Base-by-base conservation (phyloP, 2,329 filamentous ascomycete genomes). In the Botrytis tulipae region DNA sequence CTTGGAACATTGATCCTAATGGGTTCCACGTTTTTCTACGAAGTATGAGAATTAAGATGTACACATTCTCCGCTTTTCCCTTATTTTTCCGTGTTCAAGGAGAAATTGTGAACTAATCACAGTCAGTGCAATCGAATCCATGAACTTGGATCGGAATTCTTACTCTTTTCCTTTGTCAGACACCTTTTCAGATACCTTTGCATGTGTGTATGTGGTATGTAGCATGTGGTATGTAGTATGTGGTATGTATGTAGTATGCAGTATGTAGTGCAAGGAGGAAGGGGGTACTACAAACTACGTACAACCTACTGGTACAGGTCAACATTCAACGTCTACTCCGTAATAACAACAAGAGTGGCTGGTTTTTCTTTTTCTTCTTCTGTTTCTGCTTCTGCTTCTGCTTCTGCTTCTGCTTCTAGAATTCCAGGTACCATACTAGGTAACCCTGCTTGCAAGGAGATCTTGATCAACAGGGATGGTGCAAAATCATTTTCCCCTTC, bases 11-110 rank as follows among this genome's bases (percentile, higher is more conserved):
- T n/a, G 40, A 22, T 44, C 18, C 61, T 12, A 42, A 65, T 65
- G 61, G 40, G 42, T 65, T 65, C 65, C 65, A 67, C 65, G 65
- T 67, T 51, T 51, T 40, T 54, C 29, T 65, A 22, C 20, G 14
- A 44, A n/a, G n/a, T 63, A 22, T 29, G 14, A 44, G 40, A 63
- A 20, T 44, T 42, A 14, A 44, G 40, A 63, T 29, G 37, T 29
- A 3, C 61, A 40, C 48, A 16, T 67, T 51, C 63, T 51, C 42
- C 63, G 44, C 63, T 51, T 67, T 67, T 37, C 44, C 63, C 14
- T 51, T 29, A n/a, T 37, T 67, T 48, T 67, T 67, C 44, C 63
- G 44, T 66, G 29, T 35, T n/a, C 3, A 48, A 37, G 63, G 63
- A 66, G 63, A 48, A 48, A 29, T 46, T 32, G n/a, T 29, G 32